A percentile compares a stretch with the other conserved stretches of the same genome.
Conservation (phyloP, 495 filamentous ascomycete species). For the Aspergillus ostianus region DNA sequence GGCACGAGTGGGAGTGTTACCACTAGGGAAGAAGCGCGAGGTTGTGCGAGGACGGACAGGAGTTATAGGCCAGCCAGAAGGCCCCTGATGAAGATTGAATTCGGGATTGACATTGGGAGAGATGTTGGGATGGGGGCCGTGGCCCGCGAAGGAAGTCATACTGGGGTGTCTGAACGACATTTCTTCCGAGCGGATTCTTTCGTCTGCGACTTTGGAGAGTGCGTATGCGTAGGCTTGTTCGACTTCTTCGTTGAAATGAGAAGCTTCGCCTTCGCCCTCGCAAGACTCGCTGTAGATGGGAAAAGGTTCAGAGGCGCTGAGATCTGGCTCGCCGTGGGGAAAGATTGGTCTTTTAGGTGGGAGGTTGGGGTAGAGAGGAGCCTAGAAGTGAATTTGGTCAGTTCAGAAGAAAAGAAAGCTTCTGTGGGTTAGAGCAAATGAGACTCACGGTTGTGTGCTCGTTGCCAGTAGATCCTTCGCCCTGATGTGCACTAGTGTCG, state of each 20-base stretch:
- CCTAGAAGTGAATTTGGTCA: neutral
- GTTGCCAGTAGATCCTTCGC: neutral
- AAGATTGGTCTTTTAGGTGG: neutral
- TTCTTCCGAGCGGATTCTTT: constrained; percentile 12
- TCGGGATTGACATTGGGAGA: neutral
- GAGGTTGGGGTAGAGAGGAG: neutral
- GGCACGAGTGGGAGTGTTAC: neutral
- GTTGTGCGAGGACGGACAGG: neutral
- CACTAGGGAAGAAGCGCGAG: neutral
- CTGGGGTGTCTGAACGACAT: neutral
- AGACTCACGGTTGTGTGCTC: neutral
- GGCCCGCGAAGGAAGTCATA: neutral
- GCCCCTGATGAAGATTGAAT: neutral
- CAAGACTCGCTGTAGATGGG: constrained; percentile 31
- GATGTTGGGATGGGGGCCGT: no score
- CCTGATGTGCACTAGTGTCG: neutral
- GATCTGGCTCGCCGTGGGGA: neutral
- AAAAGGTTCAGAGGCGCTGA: constrained; percentile 28
- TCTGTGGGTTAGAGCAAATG: neutral
- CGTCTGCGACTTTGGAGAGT: constrained; percentile 25
- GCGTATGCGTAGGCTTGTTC: constrained; percentile 24
- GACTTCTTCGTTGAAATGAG: constrained; percentile 3
- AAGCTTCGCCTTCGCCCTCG: constrained; percentile 7
- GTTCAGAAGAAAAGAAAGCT: neutral
- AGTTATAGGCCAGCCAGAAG: neutral